Evolutionary conservation across 192 early-diverging fungal species (phyloP), one percentile per base, ranked within the genome.

Genomic region (Dissophora ornata): DNA sequence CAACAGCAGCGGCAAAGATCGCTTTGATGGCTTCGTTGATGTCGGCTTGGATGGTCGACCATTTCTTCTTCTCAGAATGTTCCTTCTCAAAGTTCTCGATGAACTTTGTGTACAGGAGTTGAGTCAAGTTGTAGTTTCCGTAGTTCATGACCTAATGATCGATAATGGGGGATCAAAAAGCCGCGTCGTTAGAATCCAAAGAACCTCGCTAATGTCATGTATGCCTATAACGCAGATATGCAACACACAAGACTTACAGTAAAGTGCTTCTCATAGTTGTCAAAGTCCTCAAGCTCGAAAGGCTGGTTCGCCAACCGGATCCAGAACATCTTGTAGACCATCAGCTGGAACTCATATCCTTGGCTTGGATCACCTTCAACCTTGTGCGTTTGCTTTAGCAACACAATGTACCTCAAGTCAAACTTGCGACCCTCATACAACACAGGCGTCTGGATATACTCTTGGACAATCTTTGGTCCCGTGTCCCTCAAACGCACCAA

Each of bases 291-390:
- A 48, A 71, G 63, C 9, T 54, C 47, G 30, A 73, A 67, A 18
- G 66, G 46, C 30, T 85, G 80, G 56, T 85, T 83, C 1, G 84
- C 81, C 41, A 85, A 55, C 18, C 84, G 84, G 33, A 82, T 77
- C 81, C 81, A 82, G 61, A 85, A 85, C 79, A 79, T 81, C 54
- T 81, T 82, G 59, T 85, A 81, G 3, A 82, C 70, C 70, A 81
- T 71, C 36, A 71, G 36, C 42, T 81, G 81, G 34, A 67, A 61
- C 29, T 69, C 67, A n/a, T 79, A 80, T 9, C 65, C 73, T 18
- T 77, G 57, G 36, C 58, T 62, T 13, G 73, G 73, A 13, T 77
- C 73, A 3, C 62, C 55, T 28, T 67, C 64, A 6, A 65, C 73
- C 73, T 77, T 77, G 58, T 67, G 64, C 0, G 62, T 62, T 0